phyloP scores from a whole-genome alignment of 306 rosid genomes.

The Urtica urens region DNA sequence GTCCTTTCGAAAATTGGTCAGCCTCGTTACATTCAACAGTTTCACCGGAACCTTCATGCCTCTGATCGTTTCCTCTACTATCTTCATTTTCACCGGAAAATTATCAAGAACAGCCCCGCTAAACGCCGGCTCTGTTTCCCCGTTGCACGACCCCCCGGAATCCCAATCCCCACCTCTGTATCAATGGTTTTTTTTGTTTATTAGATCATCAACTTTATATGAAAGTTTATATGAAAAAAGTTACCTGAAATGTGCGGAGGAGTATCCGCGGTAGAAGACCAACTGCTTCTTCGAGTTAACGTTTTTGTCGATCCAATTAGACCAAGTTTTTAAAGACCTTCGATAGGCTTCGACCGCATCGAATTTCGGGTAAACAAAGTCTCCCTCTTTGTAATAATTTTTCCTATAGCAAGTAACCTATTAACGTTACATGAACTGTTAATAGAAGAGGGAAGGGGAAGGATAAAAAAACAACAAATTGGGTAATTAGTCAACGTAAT shows the following conservation, averaged over 20 bases:
- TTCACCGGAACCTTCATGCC: constrained; percentile 60
- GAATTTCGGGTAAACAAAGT: constrained; percentile 58
- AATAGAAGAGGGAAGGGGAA: too few relatives aligned
- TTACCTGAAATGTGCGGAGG: constrained; percentile 90
- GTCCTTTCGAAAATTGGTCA: constrained; percentile 90
- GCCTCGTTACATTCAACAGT: constrained; percentile 70
- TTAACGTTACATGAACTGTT: constrained; percentile 4
- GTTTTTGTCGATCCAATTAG: constrained; percentile 61
- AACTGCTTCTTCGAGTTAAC: constrained; percentile 58
- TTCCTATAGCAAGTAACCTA: constrained; percentile 37
- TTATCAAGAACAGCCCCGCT: constrained; percentile 53
- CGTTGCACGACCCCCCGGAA: constrained; percentile 94
- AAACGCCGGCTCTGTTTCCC: constrained; percentile 65
- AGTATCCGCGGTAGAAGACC: constrained; percentile 89
- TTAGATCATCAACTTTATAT: neutral
- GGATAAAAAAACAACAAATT: too few relatives aligned
- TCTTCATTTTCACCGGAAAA: constrained; percentile 91
- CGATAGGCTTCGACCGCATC: constrained; percentile 74
- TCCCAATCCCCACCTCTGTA: constrained; percentile 97
- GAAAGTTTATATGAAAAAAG: constrained; percentile 4
- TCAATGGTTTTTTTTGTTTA: neutral
- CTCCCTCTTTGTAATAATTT: constrained; percentile 81
- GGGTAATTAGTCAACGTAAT: too few relatives aligned
- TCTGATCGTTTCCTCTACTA: constrained; percentile 60
- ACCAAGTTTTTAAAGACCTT: constrained; percentile 80